Conservation (phyloP, 345 rosid species). For the Ailanthus altissimus region DNA sequence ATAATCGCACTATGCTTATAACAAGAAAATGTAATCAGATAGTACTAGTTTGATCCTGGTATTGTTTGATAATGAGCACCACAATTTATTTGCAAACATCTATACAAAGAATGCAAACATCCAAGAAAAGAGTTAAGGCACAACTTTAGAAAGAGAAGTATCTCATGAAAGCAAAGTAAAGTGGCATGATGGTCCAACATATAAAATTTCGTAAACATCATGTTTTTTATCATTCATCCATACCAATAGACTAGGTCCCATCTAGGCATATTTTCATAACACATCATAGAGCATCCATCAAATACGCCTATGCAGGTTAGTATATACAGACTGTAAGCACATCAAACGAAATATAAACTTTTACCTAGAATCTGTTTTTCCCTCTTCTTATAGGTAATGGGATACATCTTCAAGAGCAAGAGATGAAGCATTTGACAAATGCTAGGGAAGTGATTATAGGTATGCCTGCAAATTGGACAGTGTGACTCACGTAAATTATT, state of each 20-base stretch:
- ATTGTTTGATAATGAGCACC: neutral
- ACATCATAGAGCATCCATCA: neutral
- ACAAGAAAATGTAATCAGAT: neutral
- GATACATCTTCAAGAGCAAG: constrained; percentile 66
- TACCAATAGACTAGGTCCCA: neutral
- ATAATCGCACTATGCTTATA: neutral
- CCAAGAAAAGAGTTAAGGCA: neutral
- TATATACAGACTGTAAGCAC: neutral
- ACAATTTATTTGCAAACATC: neutral
- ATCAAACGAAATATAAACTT: constrained; percentile 15
- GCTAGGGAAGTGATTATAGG: constrained; percentile 66
- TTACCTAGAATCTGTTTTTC: constrained; percentile 57
- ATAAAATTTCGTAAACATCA: neutral
- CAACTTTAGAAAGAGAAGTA: neutral
- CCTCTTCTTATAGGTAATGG: constrained; percentile 53
- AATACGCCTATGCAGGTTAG: neutral
- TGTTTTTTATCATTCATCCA: neutral
- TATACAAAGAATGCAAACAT: neutral
- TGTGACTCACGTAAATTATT: constrained; percentile 29
- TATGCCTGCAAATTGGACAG: constrained; percentile 77
- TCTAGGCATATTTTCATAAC: neutral
- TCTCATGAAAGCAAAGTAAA: neutral
- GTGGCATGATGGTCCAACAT: neutral
- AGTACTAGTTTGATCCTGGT: neutral
- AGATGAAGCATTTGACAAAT: constrained; percentile 64